phyloP scores from a whole-genome alignment of 148 eudicot species.

The Cornus florida region DNA sequence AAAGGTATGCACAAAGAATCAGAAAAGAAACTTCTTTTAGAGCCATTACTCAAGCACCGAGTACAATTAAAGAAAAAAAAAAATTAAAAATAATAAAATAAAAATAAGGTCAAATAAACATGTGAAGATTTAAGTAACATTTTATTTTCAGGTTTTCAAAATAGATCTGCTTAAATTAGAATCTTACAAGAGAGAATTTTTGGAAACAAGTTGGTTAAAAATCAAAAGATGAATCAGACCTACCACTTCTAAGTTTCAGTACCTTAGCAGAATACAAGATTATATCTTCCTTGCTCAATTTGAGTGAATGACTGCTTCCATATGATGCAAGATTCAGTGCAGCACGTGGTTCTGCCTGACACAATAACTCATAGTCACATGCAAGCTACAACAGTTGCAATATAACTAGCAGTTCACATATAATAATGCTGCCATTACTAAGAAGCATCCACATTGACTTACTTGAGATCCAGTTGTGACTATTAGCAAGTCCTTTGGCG shows the following conservation, averaged over 20 bases:
- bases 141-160: not conserved
- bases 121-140: not conserved
- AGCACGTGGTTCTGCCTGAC: conserved; percentile 99
- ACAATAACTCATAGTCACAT: conserved; percentile 41
- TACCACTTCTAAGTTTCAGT: conserved; percentile 2
- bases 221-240: not conserved
- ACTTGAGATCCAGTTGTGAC: conserved; percentile 99
- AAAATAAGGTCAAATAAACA: not conserved
- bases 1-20: not conserved
- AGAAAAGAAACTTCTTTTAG: not conserved
- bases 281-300: conserved; percentile 85
- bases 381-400: conserved; percentile 11
- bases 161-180: not conserved
- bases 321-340: conserved; percentile 96
- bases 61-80: not conserved
- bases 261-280: conserved; percentile 98
- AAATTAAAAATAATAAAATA: not conserved
- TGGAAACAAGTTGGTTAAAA: conserved; percentile 1
- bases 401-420: not conserved
- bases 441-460: conserved; percentile 37
- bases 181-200: not conserved
- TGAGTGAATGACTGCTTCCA: conserved; percentile 96
- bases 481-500: conserved; percentile 89
- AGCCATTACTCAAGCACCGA: not conserved
- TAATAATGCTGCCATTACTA: not conserved